Percentiles rank a stretch among this genome's conserved stretches.
Conservation (phyloP, 176 grass and related monocot genomes). For the Lolium perenne region DNA sequence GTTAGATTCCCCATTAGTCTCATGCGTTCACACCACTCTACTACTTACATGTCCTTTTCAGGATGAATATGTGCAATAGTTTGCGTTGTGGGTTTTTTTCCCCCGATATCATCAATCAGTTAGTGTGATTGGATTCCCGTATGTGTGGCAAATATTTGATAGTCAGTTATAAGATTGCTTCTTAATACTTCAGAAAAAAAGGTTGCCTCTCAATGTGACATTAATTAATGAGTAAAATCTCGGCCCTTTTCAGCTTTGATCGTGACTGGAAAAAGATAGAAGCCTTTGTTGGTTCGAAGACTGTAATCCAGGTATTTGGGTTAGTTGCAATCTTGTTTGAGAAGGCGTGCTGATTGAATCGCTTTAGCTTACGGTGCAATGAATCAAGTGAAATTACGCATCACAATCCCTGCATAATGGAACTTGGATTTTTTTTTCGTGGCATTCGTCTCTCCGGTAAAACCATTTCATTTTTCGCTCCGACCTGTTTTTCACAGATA, state of each 20-base stretch:
- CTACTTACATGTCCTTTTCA: no score
- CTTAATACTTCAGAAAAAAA: background rate
- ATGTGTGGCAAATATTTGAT: background rate
- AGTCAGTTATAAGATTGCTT: conserved; percentile 7
- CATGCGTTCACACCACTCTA: no score
- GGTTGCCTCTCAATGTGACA: conserved; percentile 14
- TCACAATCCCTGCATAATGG: background rate
- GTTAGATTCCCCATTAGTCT: no score
- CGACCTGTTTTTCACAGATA: conserved; percentile 63
- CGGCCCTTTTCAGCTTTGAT: conserved; percentile 70
- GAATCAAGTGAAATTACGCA: conserved; percentile 5
- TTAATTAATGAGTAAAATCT: conserved; percentile 43
- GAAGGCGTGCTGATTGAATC: conserved; percentile 9
- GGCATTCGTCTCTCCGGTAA: background rate
- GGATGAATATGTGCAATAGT: no score
- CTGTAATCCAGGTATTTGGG: conserved; percentile 80
- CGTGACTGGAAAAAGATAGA: conserved; percentile 99
- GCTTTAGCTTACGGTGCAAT: background rate
- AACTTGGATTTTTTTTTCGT: background rate
- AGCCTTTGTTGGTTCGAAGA: conserved; percentile 96
- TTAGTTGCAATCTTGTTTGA: background rate
- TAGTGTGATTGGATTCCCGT: no score
- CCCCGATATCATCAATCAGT: no score
- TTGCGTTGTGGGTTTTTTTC: no score
- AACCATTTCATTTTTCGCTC: conserved; percentile 20